Evolutionary conservation across 495 filamentous ascomycete species (phyloP).

Genomic region (Penicillium angulare): DNA sequence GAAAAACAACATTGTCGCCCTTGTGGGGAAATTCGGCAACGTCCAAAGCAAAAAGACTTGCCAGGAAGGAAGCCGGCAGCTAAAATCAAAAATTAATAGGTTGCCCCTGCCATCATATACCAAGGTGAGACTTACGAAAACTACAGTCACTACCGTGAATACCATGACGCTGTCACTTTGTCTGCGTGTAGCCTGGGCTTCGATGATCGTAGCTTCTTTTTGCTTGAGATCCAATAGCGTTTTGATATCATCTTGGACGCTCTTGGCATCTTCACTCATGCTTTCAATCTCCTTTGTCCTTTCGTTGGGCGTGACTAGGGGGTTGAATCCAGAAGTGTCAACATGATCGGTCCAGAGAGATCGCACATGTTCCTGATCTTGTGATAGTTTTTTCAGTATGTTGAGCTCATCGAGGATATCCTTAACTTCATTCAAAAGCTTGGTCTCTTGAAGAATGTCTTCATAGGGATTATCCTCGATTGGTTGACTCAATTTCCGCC

Average conservation of each 20-base stretch:
- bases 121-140: slow-evolving; percentile 42
- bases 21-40: background rate
- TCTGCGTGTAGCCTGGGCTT: slow-evolving; percentile 51
- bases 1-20: background rate
- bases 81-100: background rate
- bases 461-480: slow-evolving; percentile 6
- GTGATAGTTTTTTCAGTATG: slow-evolving; percentile 26
- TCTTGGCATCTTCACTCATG: slow-evolving; percentile 23
- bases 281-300: slow-evolving; percentile 16
- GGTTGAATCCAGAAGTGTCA: background rate
- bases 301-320: slow-evolving; percentile 16
- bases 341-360: slow-evolving; percentile 11
- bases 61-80: slow-evolving; percentile 23
- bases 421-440: slow-evolving; percentile 22
- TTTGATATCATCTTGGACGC: slow-evolving; percentile 10
- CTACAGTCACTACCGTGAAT: slow-evolving; percentile 59
- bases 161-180: slow-evolving; percentile 60
- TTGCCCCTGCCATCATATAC: background rate
- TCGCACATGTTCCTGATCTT: slow-evolving; percentile 24
- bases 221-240: slow-evolving; percentile 43
- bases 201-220: slow-evolving; percentile 58
- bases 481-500: background rate
- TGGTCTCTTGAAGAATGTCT: slow-evolving; percentile 17
- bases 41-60: slow-evolving; percentile 21
- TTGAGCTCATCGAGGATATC: slow-evolving; percentile 32